Conservation (phyloP, 805 yeast species). For the Maudiozyma barnettii region DNA sequence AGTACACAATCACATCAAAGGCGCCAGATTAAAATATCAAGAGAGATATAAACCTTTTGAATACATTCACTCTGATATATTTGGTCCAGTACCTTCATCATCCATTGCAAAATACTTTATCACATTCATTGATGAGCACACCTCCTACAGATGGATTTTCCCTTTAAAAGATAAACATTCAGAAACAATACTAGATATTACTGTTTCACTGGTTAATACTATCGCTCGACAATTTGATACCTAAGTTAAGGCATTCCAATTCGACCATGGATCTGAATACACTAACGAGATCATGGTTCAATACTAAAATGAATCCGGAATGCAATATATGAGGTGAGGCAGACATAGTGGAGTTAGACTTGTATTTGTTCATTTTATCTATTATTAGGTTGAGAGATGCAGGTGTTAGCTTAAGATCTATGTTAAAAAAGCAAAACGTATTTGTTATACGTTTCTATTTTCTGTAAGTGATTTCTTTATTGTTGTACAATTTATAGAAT, state of each 20-base stretch:
- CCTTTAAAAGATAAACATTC: background rate
- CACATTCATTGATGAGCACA: background rate
- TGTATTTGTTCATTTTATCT: too few relatives aligned
- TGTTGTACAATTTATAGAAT: too few relatives aligned
- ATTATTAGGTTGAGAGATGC: too few relatives aligned
- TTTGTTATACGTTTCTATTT: too few relatives aligned
- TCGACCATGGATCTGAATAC: background rate
- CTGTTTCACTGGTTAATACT: background rate
- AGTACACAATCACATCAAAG: constrained; percentile 48
- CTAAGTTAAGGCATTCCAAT: background rate
- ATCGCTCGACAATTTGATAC: background rate
- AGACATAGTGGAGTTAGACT: too few relatives aligned
- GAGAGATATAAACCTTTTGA: background rate
- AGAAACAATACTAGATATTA: background rate
- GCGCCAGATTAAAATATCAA: constrained; percentile 48
- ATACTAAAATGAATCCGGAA: background rate
- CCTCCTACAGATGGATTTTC: background rate
- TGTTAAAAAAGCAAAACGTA: too few relatives aligned
- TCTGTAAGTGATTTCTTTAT: too few relatives aligned
- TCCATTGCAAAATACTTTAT: background rate
- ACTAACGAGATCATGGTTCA: background rate
- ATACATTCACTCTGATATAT: background rate
- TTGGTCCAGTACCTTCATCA: background rate
- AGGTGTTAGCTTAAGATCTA: too few relatives aligned
- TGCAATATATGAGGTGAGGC: too few relatives aligned